phyloP scores from a whole-genome alignment of 345 rosid genomes.

The Reutealis trisperma region DNA sequence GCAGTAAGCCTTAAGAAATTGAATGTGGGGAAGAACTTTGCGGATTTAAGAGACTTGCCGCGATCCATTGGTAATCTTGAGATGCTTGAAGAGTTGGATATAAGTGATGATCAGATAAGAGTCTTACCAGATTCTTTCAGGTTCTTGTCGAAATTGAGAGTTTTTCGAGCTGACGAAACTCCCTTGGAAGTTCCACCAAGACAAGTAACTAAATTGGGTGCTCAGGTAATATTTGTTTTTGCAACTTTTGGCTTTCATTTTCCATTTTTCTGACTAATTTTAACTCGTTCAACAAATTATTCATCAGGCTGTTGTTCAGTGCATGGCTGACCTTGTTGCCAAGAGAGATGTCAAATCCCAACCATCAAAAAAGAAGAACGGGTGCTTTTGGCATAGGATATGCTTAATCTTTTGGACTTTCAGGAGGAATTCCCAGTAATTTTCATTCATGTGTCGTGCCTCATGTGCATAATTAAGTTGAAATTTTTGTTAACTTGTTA shows the following conservation, averaged over 20 bases:
- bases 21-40: slow-evolving; percentile 63
- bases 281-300: neutral
- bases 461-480: neutral
- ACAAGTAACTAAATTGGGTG: slow-evolving; percentile 47
- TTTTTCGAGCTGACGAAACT: slow-evolving; percentile 55
- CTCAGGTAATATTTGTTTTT: slow-evolving; percentile 46
- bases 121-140: slow-evolving; percentile 57
- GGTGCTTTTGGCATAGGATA: slow-evolving; percentile 34
- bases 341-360: slow-evolving; percentile 24
- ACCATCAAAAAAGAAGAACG: slow-evolving; percentile 33
- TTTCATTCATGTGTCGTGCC: neutral
- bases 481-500: neutral
- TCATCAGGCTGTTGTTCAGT: slow-evolving; percentile 55
- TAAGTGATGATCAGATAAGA: slow-evolving; percentile 61
- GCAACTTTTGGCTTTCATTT: neutral
- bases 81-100: slow-evolving; percentile 71
- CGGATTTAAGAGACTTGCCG: slow-evolving; percentile 63
- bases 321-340: slow-evolving; percentile 46
- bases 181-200: slow-evolving; percentile 67
- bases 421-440: slow-evolving; percentile 5
- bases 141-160: slow-evolving; percentile 46
- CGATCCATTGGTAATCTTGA: slow-evolving; percentile 64
- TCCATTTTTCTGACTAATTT: neutral
- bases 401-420: slow-evolving; percentile 29
- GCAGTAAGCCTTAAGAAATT: slow-evolving; percentile 49